Evolutionary conservation across 2,329 filamentous ascomycete genomes (phyloP).

Genomic region (Aspergillus ustus): DNA sequence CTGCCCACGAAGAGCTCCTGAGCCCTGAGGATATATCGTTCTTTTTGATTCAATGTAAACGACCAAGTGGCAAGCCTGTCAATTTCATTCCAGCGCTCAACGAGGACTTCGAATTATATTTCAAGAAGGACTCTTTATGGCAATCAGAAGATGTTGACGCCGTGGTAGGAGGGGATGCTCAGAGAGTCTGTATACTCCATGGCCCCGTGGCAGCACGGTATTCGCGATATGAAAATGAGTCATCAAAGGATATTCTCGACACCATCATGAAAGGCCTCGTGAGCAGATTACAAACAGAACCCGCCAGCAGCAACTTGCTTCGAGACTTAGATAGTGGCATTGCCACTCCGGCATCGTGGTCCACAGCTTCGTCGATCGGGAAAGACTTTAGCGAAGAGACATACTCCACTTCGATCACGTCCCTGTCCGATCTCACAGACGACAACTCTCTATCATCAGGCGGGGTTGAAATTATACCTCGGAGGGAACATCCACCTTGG

Average conservation of each 20-base stretch:
- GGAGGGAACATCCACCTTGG: slow-evolving; percentile 15
- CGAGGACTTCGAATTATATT: slow-evolving; percentile 95
- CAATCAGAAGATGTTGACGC: slow-evolving; percentile 95
- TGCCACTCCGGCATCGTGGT: slow-evolving; percentile 56
- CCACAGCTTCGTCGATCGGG: slow-evolving; percentile 64
- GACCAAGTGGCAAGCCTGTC: slow-evolving; percentile 87
- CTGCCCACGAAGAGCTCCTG: slow-evolving; percentile 83
- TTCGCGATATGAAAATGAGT: slow-evolving; percentile 83
- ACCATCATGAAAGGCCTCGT: slow-evolving; percentile 85
- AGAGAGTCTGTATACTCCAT: slow-evolving; percentile 90
- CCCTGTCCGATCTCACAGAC: slow-evolving; percentile 16
- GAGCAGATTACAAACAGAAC: slow-evolving; percentile 71
- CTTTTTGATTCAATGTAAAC: slow-evolving; percentile 86
- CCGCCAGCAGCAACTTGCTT: slow-evolving; percentile 63
- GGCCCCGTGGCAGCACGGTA: slow-evolving; percentile 89
- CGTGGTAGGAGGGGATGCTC: slow-evolving; percentile 90
- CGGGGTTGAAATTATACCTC: background rate
- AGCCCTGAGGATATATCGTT: slow-evolving; percentile 96
- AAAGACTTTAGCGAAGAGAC: slow-evolving; percentile 16
- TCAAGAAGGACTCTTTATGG: slow-evolving; percentile 99
- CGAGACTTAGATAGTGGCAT: slow-evolving; percentile 45
- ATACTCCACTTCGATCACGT: slow-evolving; percentile 15
- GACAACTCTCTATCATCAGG: slow-evolving; percentile 5
- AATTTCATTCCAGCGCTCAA: slow-evolving; percentile 91
- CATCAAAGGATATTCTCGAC: slow-evolving; percentile 89